Evolutionary conservation across 1,284 basidiomycete species (phyloP).

Genomic region (Psilocybe mexicana): DNA sequence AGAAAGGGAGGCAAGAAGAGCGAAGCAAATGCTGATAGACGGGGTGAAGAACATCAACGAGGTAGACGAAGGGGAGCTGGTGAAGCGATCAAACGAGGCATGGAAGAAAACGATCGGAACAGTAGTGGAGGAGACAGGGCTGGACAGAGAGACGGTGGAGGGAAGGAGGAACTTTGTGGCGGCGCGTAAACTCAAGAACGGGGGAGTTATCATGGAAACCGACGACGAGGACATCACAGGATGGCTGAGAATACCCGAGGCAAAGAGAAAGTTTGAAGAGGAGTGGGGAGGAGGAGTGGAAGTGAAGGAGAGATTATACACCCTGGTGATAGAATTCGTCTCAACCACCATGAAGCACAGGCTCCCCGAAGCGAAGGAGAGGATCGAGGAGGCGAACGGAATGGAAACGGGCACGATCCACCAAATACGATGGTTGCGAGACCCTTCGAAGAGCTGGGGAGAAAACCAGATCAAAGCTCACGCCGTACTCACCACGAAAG

Average conservation of each 20-base stretch:
- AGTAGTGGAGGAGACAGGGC: too few relatives aligned
- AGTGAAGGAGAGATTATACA: constrained; percentile 1
- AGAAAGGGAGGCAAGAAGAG: too few relatives aligned
- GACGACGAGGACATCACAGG: not conserved
- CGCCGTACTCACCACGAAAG: constrained; percentile 2
- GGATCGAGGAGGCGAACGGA: not conserved
- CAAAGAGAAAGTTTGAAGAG: not conserved
- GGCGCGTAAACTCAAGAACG: too few relatives aligned
- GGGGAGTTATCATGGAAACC: too few relatives aligned
- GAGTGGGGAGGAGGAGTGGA: not conserved
- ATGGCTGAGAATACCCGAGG: not conserved
- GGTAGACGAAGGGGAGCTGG: too few relatives aligned
- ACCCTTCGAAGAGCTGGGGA: constrained; percentile 5
- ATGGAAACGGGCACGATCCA: not conserved
- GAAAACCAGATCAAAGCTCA: not conserved
- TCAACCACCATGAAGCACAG: not conserved
- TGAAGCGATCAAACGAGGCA: too few relatives aligned
- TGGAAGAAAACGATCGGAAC: too few relatives aligned
- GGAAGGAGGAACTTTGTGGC: too few relatives aligned
- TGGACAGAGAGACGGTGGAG: too few relatives aligned
- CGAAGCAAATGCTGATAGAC: too few relatives aligned
- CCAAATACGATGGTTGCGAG: constrained; percentile 4
- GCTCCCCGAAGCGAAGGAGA: not conserved
- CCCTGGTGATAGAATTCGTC: not conserved
- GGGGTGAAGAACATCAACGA: too few relatives aligned